Conservation (phyloP, 1,284 basidiomycete genomes). For the Fomes fomentarius region DNA sequence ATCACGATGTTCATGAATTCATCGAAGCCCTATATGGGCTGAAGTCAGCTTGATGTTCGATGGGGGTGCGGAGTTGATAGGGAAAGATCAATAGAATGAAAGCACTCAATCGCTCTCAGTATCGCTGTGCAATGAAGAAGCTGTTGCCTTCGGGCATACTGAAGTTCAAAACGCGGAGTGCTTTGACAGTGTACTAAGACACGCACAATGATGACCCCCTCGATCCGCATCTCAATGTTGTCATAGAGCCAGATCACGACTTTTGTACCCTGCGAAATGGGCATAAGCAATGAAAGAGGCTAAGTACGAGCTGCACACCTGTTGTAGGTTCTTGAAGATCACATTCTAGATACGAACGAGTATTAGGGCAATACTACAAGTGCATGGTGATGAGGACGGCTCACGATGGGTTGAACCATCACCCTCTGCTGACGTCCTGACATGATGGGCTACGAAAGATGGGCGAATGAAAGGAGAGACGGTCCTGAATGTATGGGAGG, state of each 20-base stretch:
- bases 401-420: slow-evolving; percentile 97
- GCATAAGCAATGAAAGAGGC: slow-evolving; percentile 16
- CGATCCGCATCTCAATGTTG: slow-evolving; percentile 95
- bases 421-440: slow-evolving; percentile 90
- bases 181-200: slow-evolving; percentile 24
- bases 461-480: slow-evolving; percentile 23
- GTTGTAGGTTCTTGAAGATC: slow-evolving; percentile 98
- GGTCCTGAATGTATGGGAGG: slow-evolving; percentile 12
- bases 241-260: slow-evolving; percentile 97
- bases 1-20: slow-evolving; percentile 99
- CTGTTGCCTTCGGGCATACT: slow-evolving; percentile 30
- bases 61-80: slow-evolving; percentile 4
- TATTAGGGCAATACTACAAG: too few relatives aligned
- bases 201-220: slow-evolving; percentile 95
- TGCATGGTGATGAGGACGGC: too few relatives aligned
- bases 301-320: slow-evolving; percentile 43
- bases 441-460: slow-evolving; percentile 57
- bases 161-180: slow-evolving; percentile 36
- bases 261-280: slow-evolving; percentile 67
- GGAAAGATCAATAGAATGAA: not conserved
- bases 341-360: slow-evolving; percentile 74
- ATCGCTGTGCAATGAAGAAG: slow-evolving; percentile 22
- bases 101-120: slow-evolving; percentile 14
- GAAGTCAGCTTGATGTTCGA: slow-evolving; percentile 27
- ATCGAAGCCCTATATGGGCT: slow-evolving; percentile 84